Evolutionary conservation across 164 flowering plant genomes (phyloP), one percentile per base, ranked within the genome.

Genomic region (Liquidambar formosana): DNA sequence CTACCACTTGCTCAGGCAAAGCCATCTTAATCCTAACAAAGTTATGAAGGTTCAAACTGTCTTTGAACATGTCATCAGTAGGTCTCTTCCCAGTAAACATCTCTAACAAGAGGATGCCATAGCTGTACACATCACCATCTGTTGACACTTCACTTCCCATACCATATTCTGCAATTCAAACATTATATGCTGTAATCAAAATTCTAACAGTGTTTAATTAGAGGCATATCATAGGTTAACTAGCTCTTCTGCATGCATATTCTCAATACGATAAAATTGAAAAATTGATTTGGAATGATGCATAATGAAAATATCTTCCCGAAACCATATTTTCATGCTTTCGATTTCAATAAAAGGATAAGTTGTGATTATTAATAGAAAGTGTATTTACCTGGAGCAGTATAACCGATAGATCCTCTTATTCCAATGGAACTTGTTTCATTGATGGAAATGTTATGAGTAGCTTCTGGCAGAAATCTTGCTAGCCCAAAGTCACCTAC

Each of bases 401-500:
- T 33, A 33, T 33, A 33, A 33, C 77, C 80, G 38, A 70, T 23
- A 33, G 80, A 46, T 53, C 80, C 80, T 18, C 47, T 73, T 0
- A 77, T n/a, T 53, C 71, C 80, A 23, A 58, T 25, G 0, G 76
- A 60, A 49, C 61, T 69, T 15, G 23, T 54, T 47, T 57, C 68
- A 52, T 18, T 57, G 0, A 4, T 38, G 15, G 10, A 10, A 63
- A 67, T 45, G 8, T 1, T 5, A 15, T 9, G 15, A 0, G 23
- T 16, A 21, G 10, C 19, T 9, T 38, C 46, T 8, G 28, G 11
- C 9, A 77, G 48, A 16, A 81, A 43, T 52, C 44, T 81, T 22
- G 82, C 76, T 51, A 78, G 27, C 9, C 84, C 84, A 61, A 81
- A 81, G 58, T 81, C 82, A 1, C 82, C 67, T 2, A 81, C 74